phyloP scores from a whole-genome alignment of 306 rosid genomes.

The Clitoria ternatea region DNA sequence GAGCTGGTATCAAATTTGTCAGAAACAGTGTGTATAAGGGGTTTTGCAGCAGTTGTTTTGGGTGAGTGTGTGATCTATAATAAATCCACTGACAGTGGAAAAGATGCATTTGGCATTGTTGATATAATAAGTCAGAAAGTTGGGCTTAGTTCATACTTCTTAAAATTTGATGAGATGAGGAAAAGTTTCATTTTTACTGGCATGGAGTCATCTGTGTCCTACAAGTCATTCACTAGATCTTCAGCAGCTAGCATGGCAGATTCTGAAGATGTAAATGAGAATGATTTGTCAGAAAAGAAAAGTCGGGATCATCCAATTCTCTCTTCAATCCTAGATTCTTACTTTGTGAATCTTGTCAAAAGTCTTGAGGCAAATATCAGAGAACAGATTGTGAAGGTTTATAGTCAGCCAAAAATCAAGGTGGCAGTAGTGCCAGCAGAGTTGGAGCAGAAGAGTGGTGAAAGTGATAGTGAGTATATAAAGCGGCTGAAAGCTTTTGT shows the following conservation, averaged over 20 bases:
- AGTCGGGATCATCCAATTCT: slow-evolving; percentile 65
- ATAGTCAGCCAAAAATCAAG: slow-evolving; percentile 76
- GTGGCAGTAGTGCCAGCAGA: slow-evolving; percentile 95
- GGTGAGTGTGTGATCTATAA: slow-evolving; percentile 95
- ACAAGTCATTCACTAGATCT: slow-evolving; percentile 67
- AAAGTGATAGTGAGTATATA: slow-evolving; percentile 70
- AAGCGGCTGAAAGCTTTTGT: slow-evolving; percentile 82
- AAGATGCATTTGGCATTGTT: slow-evolving; percentile 73
- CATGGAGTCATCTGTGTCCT: slow-evolving; percentile 47
- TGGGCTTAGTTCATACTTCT: slow-evolving; percentile 78
- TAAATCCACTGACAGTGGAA: slow-evolving; percentile 60
- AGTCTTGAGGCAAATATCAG: slow-evolving; percentile 68
- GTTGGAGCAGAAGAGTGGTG: slow-evolving; percentile 74
- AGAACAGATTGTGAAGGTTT: slow-evolving; percentile 72
- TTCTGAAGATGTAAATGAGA: slow-evolving; percentile 62
- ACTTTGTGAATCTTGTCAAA: slow-evolving; percentile 55
- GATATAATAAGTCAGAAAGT: slow-evolving; percentile 81
- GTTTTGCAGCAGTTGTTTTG: slow-evolving; percentile 77
- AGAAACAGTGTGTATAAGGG: slow-evolving; percentile 65
- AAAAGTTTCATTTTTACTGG: slow-evolving; percentile 55
- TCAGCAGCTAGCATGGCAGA: slow-evolving; percentile 85
- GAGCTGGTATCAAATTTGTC: slow-evolving; percentile 76
- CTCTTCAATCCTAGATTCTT: slow-evolving; percentile 66
- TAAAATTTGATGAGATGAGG: slow-evolving; percentile 85
- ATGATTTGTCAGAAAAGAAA: slow-evolving; percentile 46